Evolutionary conservation across 106 monocot genomes (phyloP), one percentile per base, ranked within the genome.

Genomic region (Allium sativum): DNA sequence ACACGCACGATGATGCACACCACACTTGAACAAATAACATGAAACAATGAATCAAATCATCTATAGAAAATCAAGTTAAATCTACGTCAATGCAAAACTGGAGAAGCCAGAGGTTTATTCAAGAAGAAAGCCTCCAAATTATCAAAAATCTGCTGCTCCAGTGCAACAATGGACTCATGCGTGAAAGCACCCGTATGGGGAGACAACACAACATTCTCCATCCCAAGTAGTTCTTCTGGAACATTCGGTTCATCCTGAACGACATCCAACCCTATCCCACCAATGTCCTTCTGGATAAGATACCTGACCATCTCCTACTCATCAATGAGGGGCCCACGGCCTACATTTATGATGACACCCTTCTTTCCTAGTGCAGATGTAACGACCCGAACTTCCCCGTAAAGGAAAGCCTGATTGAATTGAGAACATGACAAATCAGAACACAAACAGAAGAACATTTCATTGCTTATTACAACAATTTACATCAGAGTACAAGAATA

Each of bases 51-150:
- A 31, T 31, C 31, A 0, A n/a, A 31, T 31, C 31, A 5, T 31
- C 31, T 1, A 31, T 31, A 31, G 31, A 2, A 31, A 31, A 31
- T 2, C 31, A 5, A 31, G 5, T 31, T 31, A 31, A 31, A 31
- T 5, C 31, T 5, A 5, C 31, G 4, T 31, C 31, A 31, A 31
- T 1, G 31, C 31, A 31, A 31, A 3, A 31, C 31, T 5, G 2
- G 60, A 61, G 60, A 16, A 18, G 44, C 4, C 57, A 91, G 63
- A 3, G 86, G 83, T 42, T 65, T 70, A 10, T 74, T 72, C 7
- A 71, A 61, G 70, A 91, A 91, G 68, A 86, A 86, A 44, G 91
- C 86, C 22, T 91, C 80, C 11, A 91, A 61, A 62, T 86, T 91
- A 41, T 8, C 80, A 3, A 67, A 65, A 11, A 68, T 19, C 4